Conservation (phyloP, 2,329 filamentous ascomycete species). For the Berkeleyomyces rouxiae region DNA sequence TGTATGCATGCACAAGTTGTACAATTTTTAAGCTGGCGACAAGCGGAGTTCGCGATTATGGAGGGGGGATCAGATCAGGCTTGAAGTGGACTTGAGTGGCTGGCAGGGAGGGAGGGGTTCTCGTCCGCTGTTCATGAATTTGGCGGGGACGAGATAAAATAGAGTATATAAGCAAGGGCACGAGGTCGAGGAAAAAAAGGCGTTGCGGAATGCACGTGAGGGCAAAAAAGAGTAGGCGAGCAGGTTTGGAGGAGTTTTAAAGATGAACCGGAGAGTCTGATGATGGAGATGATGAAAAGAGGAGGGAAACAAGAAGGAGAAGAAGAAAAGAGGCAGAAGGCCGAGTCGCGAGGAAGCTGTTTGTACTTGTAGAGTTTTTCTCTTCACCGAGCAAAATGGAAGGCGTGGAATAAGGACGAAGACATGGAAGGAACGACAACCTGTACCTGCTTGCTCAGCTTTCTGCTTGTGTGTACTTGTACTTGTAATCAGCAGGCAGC, state of each 20-base stretch:
- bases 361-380: background rate
- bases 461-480: background rate
- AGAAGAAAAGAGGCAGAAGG: background rate
- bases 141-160: background rate
- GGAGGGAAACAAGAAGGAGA: background rate
- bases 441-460: background rate
- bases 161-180: background rate
- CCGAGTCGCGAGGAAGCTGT: background rate
- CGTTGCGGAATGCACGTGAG: background rate
- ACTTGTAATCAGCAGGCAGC: background rate
- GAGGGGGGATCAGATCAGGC: background rate
- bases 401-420: background rate
- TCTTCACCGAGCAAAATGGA: background rate
- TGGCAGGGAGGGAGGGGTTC: constrained; percentile 1
- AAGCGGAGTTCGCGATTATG: background rate
- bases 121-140: background rate
- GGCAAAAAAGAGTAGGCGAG: background rate
- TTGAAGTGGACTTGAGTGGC: background rate
- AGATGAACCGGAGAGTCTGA: background rate
- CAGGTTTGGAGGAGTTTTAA: background rate
- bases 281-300: background rate
- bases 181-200: background rate
- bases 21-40: background rate
- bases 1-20: background rate
- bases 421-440: background rate